Conservation (phyloP, 129 eudicot genomes). For the Arctium minus region DNA sequence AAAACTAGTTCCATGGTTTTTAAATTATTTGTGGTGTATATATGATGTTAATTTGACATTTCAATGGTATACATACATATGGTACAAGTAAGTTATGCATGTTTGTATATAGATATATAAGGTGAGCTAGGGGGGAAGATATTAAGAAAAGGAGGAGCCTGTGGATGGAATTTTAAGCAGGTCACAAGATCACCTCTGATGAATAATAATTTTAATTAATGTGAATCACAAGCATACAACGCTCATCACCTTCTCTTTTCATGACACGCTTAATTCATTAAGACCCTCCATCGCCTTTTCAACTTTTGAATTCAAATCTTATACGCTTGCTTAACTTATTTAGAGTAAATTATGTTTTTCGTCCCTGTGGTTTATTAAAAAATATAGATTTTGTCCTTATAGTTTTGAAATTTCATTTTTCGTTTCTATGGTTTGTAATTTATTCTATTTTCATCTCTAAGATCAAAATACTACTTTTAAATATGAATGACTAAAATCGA, state of each 20-base stretch:
- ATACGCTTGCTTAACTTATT: too few species aligned
- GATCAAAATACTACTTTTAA: too few species aligned
- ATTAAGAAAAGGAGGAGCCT: conserved; percentile 49
- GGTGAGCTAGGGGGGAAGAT: conserved; percentile 16
- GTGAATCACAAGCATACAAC: conserved; percentile 66
- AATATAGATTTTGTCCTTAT: too few species aligned
- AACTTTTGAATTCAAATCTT: conserved; percentile 22
- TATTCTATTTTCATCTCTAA: too few species aligned
- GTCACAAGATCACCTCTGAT: conserved; percentile 45
- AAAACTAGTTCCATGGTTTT: too few species aligned
- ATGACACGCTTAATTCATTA: conserved; percentile 53
- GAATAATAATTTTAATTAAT: conserved; percentile 48
- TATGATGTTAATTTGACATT: background rate
- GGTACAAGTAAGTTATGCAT: too few species aligned
- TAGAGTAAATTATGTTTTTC: too few species aligned
- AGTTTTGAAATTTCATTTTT: too few species aligned
- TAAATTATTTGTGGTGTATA: background rate
- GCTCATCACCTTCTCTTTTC: conserved; percentile 74
- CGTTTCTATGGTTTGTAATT: too few species aligned
- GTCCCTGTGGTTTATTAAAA: too few species aligned
- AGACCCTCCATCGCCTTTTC: conserved; percentile 28
- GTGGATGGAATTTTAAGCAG: conserved; percentile 43
- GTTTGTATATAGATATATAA: background rate
- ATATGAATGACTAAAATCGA: too few species aligned
- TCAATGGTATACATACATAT: background rate